Base-by-base conservation (phyloP, 495 filamentous ascomycete species). In the Aspergillus biplanus region DNA sequence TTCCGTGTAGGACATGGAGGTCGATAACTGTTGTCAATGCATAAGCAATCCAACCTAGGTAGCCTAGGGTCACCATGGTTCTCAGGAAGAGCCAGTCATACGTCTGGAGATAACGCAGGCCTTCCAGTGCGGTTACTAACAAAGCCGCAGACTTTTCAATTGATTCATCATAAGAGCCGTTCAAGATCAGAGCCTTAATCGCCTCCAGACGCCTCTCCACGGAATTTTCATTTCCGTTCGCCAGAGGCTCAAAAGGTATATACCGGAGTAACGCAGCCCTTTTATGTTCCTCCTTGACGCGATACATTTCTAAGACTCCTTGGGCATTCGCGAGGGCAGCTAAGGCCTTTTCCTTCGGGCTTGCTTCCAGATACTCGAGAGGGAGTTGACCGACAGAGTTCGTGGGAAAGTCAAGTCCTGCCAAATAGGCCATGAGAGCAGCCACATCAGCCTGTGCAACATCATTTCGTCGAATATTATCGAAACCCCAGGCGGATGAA, bases 21-120 rank as follows among this genome's bases (percentile, higher is more conserved):
- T 98, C 90, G 67, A 98, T 85, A 49, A 97, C 92, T 2, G 91
- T 97, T 5, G 92, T 96, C 54, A 97, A 80, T 0, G 96, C 92
- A 79, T 94, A 99, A 13, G 91, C 89, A 66, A 99, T 96, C 94
- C 94, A 99, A 27, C 96, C 95, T 31, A 97, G 75, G 71, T 97
- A 99, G 18, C 96, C 96, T n/a, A 88, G 71, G 12, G 96, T 96
- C 37, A 99, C 90, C 39, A 98, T 83, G n/a, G 89, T 89, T 55
- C 96, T 84, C 37, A 99, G 75, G 78, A 99, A 98, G n/a, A 98
- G 82, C 96, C 96, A 99, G 76, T 99, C 95, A 66, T 92, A 92
- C 0, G 92, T 98, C 72, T 99, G 96, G 33, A 98, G 83, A 71
- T 99, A 99, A 46, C 95, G 86, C 46, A 99, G 81, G 27, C 96